Percentiles rank a stretch among this genome's conserved stretches.
Conservation (phyloP, 768 basidiomycete genomes). For the Lentinula sp. region DNA sequence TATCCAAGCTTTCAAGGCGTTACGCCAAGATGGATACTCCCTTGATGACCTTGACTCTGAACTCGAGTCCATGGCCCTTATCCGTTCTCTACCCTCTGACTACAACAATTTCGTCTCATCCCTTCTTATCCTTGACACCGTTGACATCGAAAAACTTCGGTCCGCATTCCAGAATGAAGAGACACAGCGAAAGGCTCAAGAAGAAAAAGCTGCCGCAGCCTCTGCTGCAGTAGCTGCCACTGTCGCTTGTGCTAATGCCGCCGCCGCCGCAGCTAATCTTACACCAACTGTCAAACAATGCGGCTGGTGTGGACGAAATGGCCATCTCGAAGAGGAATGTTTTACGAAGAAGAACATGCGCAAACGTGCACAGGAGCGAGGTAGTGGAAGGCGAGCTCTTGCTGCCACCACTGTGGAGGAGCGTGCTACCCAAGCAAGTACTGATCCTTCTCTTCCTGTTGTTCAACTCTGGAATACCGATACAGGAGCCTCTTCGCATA, state of each 20-base stretch:
- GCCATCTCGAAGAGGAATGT: no score
- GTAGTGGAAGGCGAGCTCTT: neutral
- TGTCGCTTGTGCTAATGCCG: neutral
- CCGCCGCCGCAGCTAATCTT: neutral
- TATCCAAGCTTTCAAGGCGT: no score
- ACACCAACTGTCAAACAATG: neutral
- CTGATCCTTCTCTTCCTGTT: constrained; percentile 1
- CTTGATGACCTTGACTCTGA: no score
- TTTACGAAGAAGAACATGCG: no score
- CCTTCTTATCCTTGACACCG: neutral
- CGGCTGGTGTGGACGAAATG: no score
- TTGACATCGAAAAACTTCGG: neutral
- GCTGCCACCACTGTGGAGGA: constrained; percentile 3
- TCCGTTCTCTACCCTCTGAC: no score
- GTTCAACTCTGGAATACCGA: constrained; percentile 20
- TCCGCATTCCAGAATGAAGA: neutral
- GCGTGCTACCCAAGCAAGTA: constrained; percentile 13
- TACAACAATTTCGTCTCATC: no score
- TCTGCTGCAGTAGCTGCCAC: neutral
- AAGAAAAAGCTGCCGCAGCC: neutral
- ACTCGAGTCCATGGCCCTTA: no score
- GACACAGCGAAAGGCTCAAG: neutral
- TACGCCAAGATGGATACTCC: no score
- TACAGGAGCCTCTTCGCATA: constrained; percentile 26
- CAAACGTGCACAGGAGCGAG: neutral